A percentile compares a stretch with the other conserved stretches of the same genome.
These are phyloP conservation scores for Aspergillus transmontanensis DNA, from an alignment of 2,329 filamentous ascomycete species.

Conservation along the genomic window DNA sequence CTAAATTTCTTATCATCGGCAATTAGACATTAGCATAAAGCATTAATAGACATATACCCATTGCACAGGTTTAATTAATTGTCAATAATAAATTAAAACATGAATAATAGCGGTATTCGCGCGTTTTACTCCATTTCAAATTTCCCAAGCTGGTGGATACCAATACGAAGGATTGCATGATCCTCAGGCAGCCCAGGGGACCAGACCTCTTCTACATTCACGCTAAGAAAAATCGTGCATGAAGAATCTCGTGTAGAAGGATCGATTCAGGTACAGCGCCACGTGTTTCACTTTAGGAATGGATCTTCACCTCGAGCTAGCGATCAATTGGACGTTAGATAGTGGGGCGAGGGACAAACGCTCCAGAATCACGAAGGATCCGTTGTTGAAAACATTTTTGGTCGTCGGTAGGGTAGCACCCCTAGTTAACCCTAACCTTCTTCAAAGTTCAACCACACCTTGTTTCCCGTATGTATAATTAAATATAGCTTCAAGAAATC, in stretches of 20 bases:
- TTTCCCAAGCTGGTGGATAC: neutral
- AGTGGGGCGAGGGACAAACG: neutral
- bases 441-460: too few relatives aligned
- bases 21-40: neutral
- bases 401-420: neutral
- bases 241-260: slow-evolving; percentile 1
- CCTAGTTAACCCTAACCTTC: neutral
- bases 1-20: neutral
- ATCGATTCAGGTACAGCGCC: neutral
- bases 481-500: too few relatives aligned
- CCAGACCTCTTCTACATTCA: neutral
- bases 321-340: neutral
- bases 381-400: neutral
- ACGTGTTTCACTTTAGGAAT: neutral
- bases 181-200: neutral
- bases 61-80: neutral
- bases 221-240: neutral
- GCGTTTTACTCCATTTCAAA: neutral
- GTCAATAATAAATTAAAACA: neutral
- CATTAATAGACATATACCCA: slow-evolving; percentile 2
- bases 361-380: neutral
- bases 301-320: neutral
- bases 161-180: neutral
- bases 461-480: too few relatives aligned
- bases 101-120: neutral